Conservation (phyloP, 441 rosid genomes). For the Gossypium davidsonii region DNA sequence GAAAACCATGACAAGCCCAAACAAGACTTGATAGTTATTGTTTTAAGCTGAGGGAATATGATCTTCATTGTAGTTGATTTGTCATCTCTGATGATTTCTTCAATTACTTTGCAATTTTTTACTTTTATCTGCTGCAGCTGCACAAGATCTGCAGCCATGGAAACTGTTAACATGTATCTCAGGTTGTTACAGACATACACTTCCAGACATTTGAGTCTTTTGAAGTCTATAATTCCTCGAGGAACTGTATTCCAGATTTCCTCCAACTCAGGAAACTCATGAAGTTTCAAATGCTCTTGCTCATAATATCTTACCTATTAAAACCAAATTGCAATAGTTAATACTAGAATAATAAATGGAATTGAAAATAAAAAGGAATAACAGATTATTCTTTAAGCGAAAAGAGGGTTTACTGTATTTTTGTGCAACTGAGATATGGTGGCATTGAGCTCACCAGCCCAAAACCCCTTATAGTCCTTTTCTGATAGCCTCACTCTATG, state of each 20-base stretch:
- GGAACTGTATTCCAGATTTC: conserved; percentile 9
- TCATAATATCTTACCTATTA: conserved; percentile 1
- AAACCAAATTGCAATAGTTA: neutral
- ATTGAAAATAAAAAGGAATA: neutral
- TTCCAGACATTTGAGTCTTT: conserved; percentile 2
- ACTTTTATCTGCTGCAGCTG: conserved; percentile 4
- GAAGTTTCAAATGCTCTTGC: conserved; percentile 7
- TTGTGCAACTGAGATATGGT: neutral
- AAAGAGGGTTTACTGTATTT: neutral
- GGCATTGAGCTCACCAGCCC: conserved; percentile 20
- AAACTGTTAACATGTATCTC: neutral
- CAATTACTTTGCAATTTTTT: neutral
- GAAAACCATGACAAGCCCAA: neutral
- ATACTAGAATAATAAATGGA: neutral
- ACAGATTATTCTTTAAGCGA: neutral
- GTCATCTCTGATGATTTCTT: conserved; percentile 5
- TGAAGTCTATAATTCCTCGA: neutral
- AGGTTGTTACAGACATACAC: conserved; percentile 5
- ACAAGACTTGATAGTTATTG: neutral
- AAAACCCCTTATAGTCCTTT: neutral
- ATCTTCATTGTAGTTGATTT: neutral
- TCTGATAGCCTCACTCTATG: neutral
- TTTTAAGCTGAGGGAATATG: neutral
- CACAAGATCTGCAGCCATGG: neutral
- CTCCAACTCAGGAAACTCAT: conserved; percentile 6